Conservation (phyloP, 2,329 filamentous ascomycete genomes). For the Xylariaceae sp. region DNA sequence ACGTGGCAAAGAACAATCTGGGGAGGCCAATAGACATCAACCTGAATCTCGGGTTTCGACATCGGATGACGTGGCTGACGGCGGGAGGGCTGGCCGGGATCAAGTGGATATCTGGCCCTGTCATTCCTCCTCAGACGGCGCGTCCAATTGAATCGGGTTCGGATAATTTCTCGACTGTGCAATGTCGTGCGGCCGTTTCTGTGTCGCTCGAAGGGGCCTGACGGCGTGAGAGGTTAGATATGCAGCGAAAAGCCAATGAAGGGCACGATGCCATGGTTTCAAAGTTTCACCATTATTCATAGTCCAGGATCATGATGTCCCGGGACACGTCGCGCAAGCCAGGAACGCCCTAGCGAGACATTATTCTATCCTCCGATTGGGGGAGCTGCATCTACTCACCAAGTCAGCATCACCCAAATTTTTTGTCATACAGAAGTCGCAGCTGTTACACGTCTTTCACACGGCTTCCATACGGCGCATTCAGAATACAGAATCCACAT, state of each 20-base stretch:
- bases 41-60: constrained; percentile 9
- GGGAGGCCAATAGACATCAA: background rate
- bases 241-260: background rate
- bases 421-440: no score
- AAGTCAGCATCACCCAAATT: no score
- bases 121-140: constrained; percentile 14
- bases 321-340: constrained; percentile 2
- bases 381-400: no score
- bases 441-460: no score
- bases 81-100: constrained; percentile 7
- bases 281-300: background rate
- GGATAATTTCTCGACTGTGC: constrained; percentile 14
- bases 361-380: no score
- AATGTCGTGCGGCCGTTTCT: constrained; percentile 4
- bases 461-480: no score
- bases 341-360: constrained; percentile 1
- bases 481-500: no score
- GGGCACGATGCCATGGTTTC: no score
- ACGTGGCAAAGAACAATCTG: background rate
- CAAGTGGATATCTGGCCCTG: constrained; percentile 7
- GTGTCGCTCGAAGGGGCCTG: background rate
- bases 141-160: constrained; percentile 15
- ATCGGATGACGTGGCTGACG: constrained; percentile 28
- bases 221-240: background rate
- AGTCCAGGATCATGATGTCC: background rate